phyloP scores from a whole-genome alignment of 768 basidiomycete genomes.

The Daedaleopsis sinensis region DNA sequence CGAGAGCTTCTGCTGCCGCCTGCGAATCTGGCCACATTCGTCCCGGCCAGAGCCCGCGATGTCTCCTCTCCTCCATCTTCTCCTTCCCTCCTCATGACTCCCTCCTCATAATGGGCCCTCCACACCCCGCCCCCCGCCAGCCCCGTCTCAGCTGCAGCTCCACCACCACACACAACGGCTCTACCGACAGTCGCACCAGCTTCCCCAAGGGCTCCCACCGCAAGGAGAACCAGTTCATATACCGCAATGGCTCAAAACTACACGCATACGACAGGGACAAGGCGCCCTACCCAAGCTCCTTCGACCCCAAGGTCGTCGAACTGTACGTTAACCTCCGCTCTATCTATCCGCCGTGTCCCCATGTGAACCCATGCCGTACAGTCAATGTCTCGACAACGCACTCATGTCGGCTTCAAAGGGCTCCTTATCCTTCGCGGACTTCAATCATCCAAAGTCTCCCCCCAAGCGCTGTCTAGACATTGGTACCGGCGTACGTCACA shows the following conservation, averaged over 20 bases:
- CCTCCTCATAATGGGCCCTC: conserved; percentile 11
- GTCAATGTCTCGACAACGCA: conserved; percentile 20
- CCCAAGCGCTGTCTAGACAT: conserved; percentile 66
- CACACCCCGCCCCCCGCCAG: conserved; percentile 10
- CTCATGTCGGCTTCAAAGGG: conserved; percentile 45
- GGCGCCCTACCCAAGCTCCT: conserved; percentile 78
- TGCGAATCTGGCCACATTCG: conserved; percentile 8
- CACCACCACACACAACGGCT: conserved; percentile 13
- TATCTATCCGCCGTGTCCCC: not conserved
- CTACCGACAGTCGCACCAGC: not conserved
- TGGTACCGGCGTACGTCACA: conserved; percentile 67
- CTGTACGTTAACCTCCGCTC: conserved; percentile 50
- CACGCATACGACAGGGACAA: conserved; percentile 75
- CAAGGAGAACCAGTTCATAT: conserved; percentile 61
- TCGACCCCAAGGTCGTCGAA: conserved; percentile 68
- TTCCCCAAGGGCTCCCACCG: conserved; percentile 9
- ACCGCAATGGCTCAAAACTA: conserved; percentile 63
- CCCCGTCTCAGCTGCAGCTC: conserved; percentile 26
- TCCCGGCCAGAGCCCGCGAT: conserved; percentile 2
- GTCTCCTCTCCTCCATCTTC: not conserved
- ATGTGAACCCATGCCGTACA: not conserved
- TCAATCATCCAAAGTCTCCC: conserved; percentile 41
- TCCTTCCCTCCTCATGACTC: conserved; percentile 10
- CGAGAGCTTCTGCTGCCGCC: not conserved
- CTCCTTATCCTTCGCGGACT: conserved; percentile 61